Conservation (phyloP, 1,284 basidiomycete genomes). For the Apiotrichum laibachii region DNA sequence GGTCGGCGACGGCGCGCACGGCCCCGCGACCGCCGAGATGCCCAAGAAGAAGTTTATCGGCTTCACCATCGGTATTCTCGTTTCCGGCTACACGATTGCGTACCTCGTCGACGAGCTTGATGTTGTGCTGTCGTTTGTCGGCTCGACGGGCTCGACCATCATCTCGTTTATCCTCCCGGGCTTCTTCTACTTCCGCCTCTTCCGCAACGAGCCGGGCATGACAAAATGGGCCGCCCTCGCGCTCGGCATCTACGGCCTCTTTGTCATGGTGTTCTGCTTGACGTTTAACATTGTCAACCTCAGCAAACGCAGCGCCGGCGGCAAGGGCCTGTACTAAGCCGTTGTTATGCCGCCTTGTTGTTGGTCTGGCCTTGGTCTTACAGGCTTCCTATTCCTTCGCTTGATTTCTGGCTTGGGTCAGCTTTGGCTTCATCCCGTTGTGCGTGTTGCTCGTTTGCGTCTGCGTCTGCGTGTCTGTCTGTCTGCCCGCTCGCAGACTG, state of each 20-base stretch:
- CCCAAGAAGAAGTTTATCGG: constrained; percentile 66
- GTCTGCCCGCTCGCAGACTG: too few relatives aligned
- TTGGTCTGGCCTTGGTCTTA: too few relatives aligned
- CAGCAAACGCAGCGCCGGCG: not conserved
- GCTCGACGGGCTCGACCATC: constrained; percentile 90
- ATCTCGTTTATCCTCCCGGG: constrained; percentile 97
- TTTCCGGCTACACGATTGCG: constrained; percentile 64
- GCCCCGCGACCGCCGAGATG: constrained; percentile 62
- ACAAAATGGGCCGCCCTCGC: constrained; percentile 64
- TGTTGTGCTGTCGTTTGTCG: constrained; percentile 90
- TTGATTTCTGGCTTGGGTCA: too few relatives aligned
- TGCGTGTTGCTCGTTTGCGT: too few relatives aligned
- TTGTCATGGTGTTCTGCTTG: constrained; percentile 79
- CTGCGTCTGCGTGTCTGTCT: too few relatives aligned
- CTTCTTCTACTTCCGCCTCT: constrained; percentile 57
- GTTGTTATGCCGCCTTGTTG: too few relatives aligned
- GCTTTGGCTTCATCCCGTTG: too few relatives aligned
- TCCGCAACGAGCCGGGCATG: constrained; percentile 63
- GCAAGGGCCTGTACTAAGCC: too few relatives aligned
- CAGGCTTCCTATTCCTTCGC: too few relatives aligned
- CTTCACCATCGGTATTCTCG: constrained; percentile 71
- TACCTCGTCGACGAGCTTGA: constrained; percentile 79
- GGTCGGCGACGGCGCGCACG: constrained; percentile 53
- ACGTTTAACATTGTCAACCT: constrained; percentile 72
- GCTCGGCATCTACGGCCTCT: constrained; percentile 71